phyloP scores from a whole-genome alignment of 75 land plant genomes.

The Pinus tabuliformis region DNA sequence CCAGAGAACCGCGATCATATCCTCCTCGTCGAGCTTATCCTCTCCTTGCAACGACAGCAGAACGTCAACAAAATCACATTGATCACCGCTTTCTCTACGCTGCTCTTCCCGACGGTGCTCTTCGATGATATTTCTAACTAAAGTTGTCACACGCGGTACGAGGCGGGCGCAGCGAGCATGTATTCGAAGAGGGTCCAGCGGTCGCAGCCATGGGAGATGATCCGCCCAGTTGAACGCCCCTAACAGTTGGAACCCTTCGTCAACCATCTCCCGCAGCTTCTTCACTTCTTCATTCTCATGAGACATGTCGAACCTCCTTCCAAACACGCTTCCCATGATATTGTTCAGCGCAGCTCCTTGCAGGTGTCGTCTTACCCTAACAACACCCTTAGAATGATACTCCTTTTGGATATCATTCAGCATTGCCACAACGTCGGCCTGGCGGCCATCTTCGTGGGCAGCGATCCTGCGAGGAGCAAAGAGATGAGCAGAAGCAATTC shows the following conservation, averaged over 20 bases:
- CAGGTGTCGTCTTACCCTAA: constrained; percentile 26
- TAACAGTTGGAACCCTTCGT: constrained; percentile 70
- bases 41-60: too few species aligned
- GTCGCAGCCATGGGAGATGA: constrained; percentile 35
- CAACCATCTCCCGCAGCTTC: constrained; percentile 2
- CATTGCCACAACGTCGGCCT: constrained; percentile 34
- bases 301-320: constrained; percentile 23
- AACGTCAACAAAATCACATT: too few species aligned
- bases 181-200: constrained; percentile 26
- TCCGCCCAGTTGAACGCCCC: constrained; percentile 77
- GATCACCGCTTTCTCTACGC: background rate
- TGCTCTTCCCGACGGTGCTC: constrained; percentile 16
- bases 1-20: constrained; percentile 55
- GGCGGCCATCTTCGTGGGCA: constrained; percentile 44
- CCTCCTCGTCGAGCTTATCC: constrained; percentile 36
- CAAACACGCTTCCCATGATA: constrained; percentile 62
- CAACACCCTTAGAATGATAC: constrained; percentile 10
- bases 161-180: constrained; percentile 29
- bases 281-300: constrained; percentile 12
- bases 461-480: constrained; percentile 48
- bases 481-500: constrained; percentile 59
- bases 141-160: constrained; percentile 35
- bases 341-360: constrained; percentile 62
- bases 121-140: constrained; percentile 38
- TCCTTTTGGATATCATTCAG: constrained; percentile 25